Base-by-base conservation (phyloP, 1,284 basidiomycete species). In the Ustilago loliicola region DNA sequence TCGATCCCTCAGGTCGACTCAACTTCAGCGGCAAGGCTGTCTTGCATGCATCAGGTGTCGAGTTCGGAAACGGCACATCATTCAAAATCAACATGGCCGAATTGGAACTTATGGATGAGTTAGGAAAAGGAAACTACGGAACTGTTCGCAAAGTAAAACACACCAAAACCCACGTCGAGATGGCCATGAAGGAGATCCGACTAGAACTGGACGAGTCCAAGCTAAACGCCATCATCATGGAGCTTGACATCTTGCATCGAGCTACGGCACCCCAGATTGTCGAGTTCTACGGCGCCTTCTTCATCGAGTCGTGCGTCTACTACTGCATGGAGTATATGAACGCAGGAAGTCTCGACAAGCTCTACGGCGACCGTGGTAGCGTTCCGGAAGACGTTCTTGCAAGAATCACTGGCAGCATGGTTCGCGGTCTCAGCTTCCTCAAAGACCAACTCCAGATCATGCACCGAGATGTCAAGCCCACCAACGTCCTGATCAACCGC, bases 271-370 rank as follows among this genome's bases (percentile, higher is more conserved):
- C 93, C 7, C 92, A 94, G 86, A 98, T 99, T 78, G 94, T 99
- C 85, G 96, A 98, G 80, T 99, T 99, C 83, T 98, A 97, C 87
- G 96, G 96, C 51, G 96, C 96, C 2, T 99, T 99, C 89, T 98
- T 98, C 87, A 95, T 98, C 87, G 96, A 99, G 87, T 94, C 93
- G 27, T 99, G 94, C 87, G 96, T 99, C 40, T 98, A 98, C 88
- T 98, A 98, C 87, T 98, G 96, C 88, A 98, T 99, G 95, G 96
- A 99, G 88, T 95, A 93, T 88, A 98, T 99, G 96, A 95, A 99
- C 84, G 95, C 94, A 2, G 95, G 96, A 19, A 93, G 92, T 65
- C 89, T 99, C 55, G 96, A 98, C 87, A 95, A 94, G 75, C 90
- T 98, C 0, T 72, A 72, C 30, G 79, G 81, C n/a, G 74, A 81